Conservation (phyloP, 2,329 filamentous ascomycete genomes). For the Sarocladium strictum region DNA sequence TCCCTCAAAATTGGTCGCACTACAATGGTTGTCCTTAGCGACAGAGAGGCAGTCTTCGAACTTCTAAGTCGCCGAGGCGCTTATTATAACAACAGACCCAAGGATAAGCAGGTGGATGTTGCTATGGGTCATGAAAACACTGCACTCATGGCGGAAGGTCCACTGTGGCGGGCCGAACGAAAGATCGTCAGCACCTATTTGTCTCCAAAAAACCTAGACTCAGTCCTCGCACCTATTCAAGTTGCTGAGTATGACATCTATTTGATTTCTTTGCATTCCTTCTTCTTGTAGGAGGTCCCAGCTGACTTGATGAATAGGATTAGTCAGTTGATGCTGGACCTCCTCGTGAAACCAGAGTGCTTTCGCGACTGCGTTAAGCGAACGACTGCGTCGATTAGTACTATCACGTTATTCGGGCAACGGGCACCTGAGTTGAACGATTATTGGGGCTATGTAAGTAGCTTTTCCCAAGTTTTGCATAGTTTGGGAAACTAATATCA, state of each 20-base stretch:
- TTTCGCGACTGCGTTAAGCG: slow-evolving; percentile 1
- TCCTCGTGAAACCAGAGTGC: background rate
- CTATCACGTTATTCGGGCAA: background rate
- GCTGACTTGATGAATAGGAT: background rate
- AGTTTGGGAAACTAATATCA: background rate
- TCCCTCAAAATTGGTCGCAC: slow-evolving; percentile 34
- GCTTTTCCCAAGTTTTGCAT: background rate
- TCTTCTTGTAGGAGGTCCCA: background rate
- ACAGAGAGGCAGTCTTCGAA: slow-evolving; percentile 31
- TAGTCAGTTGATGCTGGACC: slow-evolving; percentile 1
- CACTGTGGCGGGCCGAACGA: background rate
- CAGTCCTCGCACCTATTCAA: background rate
- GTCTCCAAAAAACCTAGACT: slow-evolving; percentile 1
- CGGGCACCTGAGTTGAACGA: background rate
- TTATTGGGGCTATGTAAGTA: background rate
- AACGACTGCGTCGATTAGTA: background rate
- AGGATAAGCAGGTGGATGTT: background rate
- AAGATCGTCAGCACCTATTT: slow-evolving; percentile 3
- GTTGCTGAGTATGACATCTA: background rate
- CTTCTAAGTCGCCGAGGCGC: slow-evolving; percentile 38
- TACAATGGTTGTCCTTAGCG: slow-evolving; percentile 34
- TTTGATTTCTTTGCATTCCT: too few species aligned
- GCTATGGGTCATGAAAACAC: background rate
- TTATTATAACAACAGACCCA: slow-evolving; percentile 36
- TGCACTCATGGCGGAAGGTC: background rate